phyloP scores from a whole-genome alignment of 257 asterid genomes.

The Solanum corneliomulleri region DNA sequence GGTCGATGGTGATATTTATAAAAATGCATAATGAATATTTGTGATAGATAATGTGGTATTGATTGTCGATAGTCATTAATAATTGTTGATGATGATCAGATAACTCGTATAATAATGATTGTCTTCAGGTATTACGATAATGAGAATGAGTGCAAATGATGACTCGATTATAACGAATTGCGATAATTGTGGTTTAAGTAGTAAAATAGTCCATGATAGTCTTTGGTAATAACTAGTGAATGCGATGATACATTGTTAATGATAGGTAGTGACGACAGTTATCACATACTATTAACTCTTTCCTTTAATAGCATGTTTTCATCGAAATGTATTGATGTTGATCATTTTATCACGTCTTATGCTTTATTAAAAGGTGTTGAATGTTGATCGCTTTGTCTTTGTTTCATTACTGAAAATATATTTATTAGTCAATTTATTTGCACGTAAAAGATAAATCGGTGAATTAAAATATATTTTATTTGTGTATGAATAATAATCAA shows the following conservation, averaged over 20 bases:
- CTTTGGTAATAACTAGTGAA: not conserved
- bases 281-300: not conserved
- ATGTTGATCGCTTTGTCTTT: not conserved
- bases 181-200: not conserved
- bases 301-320: not conserved
- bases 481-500: not conserved
- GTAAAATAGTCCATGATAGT: not conserved
- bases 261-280: rapidly evolving
- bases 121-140: not conserved
- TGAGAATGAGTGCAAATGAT: no score
- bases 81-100: not conserved
- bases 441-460: not conserved
- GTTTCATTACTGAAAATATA: not conserved
- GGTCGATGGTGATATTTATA: not conserved
- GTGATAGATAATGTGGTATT: not conserved
- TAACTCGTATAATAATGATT: not conserved
- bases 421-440: not conserved
- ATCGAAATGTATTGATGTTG: no score
- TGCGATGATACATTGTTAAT: not conserved
- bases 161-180: no score
- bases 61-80: not conserved
- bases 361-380: not conserved
- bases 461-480: rapidly evolving
- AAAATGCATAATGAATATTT: not conserved
- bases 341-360: no score